Evolutionary conservation across 441 rosid species (phyloP).

Genomic region (Geranium incanum): DNA sequence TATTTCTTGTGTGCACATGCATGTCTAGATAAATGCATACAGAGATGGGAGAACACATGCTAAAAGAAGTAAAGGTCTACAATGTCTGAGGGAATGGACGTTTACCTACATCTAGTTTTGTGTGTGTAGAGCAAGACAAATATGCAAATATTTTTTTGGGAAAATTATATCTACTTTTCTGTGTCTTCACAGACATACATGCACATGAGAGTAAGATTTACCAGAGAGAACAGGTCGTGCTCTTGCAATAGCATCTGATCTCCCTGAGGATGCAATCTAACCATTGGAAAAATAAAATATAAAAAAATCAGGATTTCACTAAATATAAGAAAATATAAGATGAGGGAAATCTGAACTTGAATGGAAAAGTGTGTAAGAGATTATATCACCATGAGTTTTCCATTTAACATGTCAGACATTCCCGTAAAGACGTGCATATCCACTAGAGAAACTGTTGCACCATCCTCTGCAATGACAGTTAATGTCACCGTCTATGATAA

Average conservation of each 20-base stretch:
- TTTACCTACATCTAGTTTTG: background rate
- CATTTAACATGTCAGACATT: slow-evolving; percentile 46
- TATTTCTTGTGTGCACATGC: background rate
- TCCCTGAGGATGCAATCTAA: slow-evolving; percentile 80
- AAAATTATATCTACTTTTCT: background rate
- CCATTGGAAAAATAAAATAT: slow-evolving; percentile 12
- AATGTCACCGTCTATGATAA: slow-evolving; percentile 12
- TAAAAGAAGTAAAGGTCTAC: background rate
- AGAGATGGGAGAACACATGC: background rate
- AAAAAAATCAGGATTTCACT: slow-evolving; percentile 14
- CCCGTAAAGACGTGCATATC: slow-evolving; percentile 68
- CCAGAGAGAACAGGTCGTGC: slow-evolving; percentile 79
- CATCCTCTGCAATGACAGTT: slow-evolving; percentile 43
- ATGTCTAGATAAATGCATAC: background rate
- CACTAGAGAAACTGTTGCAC: slow-evolving; percentile 36
- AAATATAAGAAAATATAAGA: slow-evolving; percentile 8
- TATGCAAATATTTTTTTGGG: background rate
- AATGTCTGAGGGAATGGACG: background rate
- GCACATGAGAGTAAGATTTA: slow-evolving; percentile 21
- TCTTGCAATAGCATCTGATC: slow-evolving; percentile 58
- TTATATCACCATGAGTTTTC: slow-evolving; percentile 56
- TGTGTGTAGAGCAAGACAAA: background rate
- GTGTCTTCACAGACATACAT: background rate
- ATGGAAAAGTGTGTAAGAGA: slow-evolving; percentile 8
- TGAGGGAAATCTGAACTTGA: background rate